A percentile compares a stretch with the other conserved stretches of the same genome.
Evolutionary conservation across 1,139 yeast species (phyloP).

Genomic region (Hemisphaericaspora subhashii): DNA sequence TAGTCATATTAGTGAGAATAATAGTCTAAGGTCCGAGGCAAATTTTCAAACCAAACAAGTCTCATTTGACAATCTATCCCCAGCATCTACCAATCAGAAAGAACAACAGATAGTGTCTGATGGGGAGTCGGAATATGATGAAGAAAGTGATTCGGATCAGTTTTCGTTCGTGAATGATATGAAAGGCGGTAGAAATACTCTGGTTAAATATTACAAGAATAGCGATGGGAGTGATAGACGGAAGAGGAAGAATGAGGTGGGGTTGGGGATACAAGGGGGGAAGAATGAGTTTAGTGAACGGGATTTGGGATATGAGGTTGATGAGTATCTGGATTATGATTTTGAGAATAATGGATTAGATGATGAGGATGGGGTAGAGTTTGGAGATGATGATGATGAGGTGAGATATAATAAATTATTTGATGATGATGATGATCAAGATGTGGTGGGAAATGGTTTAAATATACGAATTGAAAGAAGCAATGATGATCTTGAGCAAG

Average conservation of each 20-base stretch:
- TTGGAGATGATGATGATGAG: conserved; percentile 51
- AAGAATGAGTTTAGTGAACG: conserved; percentile 27
- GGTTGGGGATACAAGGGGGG: conserved; percentile 12
- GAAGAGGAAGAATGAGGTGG: neutral
- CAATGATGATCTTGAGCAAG: conserved; percentile 5
- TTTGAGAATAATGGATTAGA: conserved; percentile 51
- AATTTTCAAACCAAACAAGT: conserved; percentile 21
- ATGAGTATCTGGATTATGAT: conserved; percentile 42
- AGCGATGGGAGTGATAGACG: no score
- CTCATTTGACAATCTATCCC: conserved; percentile 12
- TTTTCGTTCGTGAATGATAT: conserved; percentile 60
- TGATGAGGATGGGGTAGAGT: conserved; percentile 45
- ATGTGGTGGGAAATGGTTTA: neutral
- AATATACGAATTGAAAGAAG: neutral
- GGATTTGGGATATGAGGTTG: conserved; percentile 38
- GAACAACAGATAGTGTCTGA: conserved; percentile 2
- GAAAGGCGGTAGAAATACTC: conserved; percentile 59
- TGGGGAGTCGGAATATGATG: conserved; percentile 11
- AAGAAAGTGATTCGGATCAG: conserved; percentile 41
- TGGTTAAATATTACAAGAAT: conserved; percentile 61
- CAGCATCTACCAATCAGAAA: neutral
- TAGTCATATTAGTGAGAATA: conserved; percentile 4
- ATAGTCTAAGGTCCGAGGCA: conserved; percentile 4
- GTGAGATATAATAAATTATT: conserved; percentile 27
- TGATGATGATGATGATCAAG: conserved; percentile 22